Evolutionary conservation across 2,329 filamentous ascomycete genomes (phyloP).

Genomic region (Verticillium klebahnii): DNA sequence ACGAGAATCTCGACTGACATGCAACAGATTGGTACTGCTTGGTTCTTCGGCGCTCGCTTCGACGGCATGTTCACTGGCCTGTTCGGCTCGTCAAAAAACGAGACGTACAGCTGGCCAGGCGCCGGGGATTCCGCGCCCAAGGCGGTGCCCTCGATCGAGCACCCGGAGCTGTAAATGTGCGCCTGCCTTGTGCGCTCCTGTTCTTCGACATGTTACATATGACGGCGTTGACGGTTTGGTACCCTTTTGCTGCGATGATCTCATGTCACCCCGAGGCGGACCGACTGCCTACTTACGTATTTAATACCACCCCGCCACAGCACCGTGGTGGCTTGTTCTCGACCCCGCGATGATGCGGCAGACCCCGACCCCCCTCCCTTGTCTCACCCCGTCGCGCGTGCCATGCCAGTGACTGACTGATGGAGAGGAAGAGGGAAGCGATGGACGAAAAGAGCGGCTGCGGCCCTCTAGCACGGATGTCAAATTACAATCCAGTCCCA

Average conservation of each 20-base stretch:
- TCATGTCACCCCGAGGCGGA: neutral
- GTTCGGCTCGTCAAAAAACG: slow-evolving; percentile 2
- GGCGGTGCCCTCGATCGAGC: slow-evolving; percentile 4
- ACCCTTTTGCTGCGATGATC: neutral
- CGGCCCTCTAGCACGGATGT: slow-evolving; percentile 79
- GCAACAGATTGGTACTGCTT: slow-evolving; percentile 68
- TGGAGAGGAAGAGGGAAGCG: neutral
- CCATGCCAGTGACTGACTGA: neutral
- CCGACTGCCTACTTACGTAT: slow-evolving; percentile 3
- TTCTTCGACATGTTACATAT: neutral
- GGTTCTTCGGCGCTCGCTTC: slow-evolving; percentile 76
- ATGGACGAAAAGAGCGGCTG: neutral
- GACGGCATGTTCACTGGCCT: slow-evolving; percentile 37
- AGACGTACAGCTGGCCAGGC: slow-evolving; percentile 10
- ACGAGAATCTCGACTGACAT: neutral
- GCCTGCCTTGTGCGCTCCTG: neutral
- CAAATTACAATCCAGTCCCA: slow-evolving; percentile 93
- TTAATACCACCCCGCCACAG: slow-evolving; percentile 4
- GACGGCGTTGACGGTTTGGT: slow-evolving; percentile 3
- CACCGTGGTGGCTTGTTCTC: neutral
- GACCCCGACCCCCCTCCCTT: neutral
- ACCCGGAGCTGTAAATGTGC: slow-evolving; percentile 11
- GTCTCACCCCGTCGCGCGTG: neutral
- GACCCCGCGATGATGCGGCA: neutral
- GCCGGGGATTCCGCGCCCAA: neutral